phyloP scores from a whole-genome alignment of 192 early-diverging fungal genomes.

The Coemansia sp. region DNA sequence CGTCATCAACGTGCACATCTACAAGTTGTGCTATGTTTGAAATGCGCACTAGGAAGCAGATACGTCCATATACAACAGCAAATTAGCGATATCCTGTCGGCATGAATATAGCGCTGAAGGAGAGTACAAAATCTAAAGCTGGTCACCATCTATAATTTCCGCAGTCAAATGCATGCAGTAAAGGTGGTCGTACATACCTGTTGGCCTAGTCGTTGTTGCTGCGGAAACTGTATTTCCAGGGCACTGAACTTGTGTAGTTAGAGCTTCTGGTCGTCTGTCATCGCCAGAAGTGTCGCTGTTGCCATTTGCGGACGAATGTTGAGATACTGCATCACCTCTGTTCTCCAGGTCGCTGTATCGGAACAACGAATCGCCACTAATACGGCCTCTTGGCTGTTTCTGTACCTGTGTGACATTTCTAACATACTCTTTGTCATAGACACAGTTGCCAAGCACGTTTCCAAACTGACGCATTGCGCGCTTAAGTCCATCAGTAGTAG shows the following conservation, averaged over 20 bases:
- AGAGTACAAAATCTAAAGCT: too few relatives aligned
- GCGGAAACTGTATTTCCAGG: too few relatives aligned
- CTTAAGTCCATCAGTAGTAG: slow-evolving; percentile 86
- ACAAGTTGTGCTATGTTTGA: background rate
- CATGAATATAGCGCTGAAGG: too few relatives aligned
- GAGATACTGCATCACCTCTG: background rate
- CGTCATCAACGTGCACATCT: slow-evolving; percentile 8
- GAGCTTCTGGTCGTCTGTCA: too few relatives aligned
- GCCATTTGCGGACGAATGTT: slow-evolving; percentile 1
- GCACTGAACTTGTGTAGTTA: too few relatives aligned
- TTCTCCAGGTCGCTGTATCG: slow-evolving; percentile 32
- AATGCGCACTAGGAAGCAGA: background rate
- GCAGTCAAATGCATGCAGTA: too few relatives aligned
- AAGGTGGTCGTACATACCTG: background rate
- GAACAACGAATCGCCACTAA: slow-evolving; percentile 29
- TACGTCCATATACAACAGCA: slow-evolving; percentile 4
- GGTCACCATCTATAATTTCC: too few relatives aligned
- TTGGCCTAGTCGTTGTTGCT: background rate
- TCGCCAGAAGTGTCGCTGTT: background rate
- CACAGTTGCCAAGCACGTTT: slow-evolving; percentile 79
- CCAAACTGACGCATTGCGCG: slow-evolving; percentile 86
- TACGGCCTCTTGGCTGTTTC: slow-evolving; percentile 35
- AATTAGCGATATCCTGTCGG: too few relatives aligned
- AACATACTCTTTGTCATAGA: slow-evolving; percentile 80
- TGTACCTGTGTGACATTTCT: slow-evolving; percentile 31